phyloP scores from a whole-genome alignment of 75 land plant genomes.

The Sequoiadendron giganteum region DNA sequence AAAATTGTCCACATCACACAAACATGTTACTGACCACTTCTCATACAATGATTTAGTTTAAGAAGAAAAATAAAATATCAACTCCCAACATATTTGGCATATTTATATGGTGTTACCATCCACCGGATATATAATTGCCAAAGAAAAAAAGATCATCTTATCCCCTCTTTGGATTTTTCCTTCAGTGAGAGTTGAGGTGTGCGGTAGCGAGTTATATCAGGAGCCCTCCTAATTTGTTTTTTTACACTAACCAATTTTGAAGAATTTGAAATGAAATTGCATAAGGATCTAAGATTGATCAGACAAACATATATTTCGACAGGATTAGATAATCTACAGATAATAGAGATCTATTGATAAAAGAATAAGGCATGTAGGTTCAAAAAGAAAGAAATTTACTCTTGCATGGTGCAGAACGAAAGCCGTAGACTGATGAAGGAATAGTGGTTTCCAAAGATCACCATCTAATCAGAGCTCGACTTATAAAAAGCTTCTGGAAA shows the following conservation, averaged over 20 bases:
- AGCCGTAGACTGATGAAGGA: background rate
- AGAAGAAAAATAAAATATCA: background rate
- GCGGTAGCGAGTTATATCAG: background rate
- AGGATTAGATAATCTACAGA: background rate
- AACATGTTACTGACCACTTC: background rate
- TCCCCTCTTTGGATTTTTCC: background rate
- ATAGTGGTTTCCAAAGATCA: background rate
- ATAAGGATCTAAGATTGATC: background rate
- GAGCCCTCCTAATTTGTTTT: background rate
- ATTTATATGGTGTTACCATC: background rate
- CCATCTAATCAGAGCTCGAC: background rate
- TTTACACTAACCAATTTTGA: background rate
- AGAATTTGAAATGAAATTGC: background rate
- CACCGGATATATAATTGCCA: background rate
- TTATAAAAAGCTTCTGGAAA: constrained; percentile 26
- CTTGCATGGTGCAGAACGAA: background rate
- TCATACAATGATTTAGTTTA: background rate
- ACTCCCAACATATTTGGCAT: background rate
- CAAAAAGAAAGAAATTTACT: background rate
- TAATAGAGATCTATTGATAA: background rate
- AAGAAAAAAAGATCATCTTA: too few relatives aligned
- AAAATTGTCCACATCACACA: background rate
- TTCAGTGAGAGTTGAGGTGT: background rate
- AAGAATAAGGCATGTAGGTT: background rate
- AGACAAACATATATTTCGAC: background rate